phyloP scores from a whole-genome alignment of 805 yeast genomes.

The Lipomyces starkeyi region DNA sequence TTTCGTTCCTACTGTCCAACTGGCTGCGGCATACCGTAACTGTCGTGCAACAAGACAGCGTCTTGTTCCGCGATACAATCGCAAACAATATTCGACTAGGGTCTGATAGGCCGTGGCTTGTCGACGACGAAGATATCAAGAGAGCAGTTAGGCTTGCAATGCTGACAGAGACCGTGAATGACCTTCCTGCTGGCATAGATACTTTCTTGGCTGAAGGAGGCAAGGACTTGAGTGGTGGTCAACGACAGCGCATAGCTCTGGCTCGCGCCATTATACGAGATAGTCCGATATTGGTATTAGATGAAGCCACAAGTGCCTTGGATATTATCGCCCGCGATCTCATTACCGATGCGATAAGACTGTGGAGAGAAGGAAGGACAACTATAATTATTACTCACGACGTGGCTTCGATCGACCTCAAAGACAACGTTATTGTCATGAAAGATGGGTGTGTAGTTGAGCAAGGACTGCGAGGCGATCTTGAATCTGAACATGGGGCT shows the following conservation, averaged over 20 bases:
- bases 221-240: constrained; percentile 82
- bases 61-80: constrained; percentile 68
- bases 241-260: constrained; percentile 78
- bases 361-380: constrained; percentile 70
- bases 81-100: constrained; percentile 69
- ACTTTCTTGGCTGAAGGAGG: constrained; percentile 57
- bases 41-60: constrained; percentile 73
- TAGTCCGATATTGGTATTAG: constrained; percentile 77
- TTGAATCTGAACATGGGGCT: constrained; percentile 40
- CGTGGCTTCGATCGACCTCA: constrained; percentile 56
- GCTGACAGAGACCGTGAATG: constrained; percentile 55
- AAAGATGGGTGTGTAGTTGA: constrained; percentile 63
- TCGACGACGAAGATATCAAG: constrained; percentile 44
- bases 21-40: constrained; percentile 72
- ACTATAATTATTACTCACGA: constrained; percentile 87
- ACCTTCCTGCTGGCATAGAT: constrained; percentile 61
- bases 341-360: constrained; percentile 58
- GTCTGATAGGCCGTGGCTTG: constrained; percentile 36
- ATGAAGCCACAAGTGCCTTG: constrained; percentile 85
- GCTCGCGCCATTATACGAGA: constrained; percentile 82
- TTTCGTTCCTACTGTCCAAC: constrained; percentile 51
- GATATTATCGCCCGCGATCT: constrained; percentile 58
- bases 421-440: constrained; percentile 66
- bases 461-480: constrained; percentile 49
- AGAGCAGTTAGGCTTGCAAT: constrained; percentile 61